Conservation (phyloP, 2,329 filamentous ascomycete species). For the Fusarium sarcochroum region DNA sequence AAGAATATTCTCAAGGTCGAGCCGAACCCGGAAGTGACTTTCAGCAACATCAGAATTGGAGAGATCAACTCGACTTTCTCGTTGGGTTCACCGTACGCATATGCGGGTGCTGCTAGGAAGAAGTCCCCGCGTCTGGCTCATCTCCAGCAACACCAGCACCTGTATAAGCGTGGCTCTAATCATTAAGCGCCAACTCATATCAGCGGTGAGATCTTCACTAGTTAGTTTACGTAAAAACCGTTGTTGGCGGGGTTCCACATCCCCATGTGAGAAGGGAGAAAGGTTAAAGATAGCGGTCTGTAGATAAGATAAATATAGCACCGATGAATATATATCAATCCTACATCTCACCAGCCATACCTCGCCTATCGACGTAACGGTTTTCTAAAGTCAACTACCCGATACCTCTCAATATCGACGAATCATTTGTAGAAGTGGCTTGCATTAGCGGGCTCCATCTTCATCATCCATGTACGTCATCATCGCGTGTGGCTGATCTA, state of each 20-base stretch:
- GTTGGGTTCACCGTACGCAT: not conserved
- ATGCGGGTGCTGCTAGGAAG: not conserved
- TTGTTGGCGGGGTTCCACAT: no score
- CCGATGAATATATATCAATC: no score
- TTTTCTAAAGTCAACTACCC: not conserved
- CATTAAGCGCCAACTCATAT: slow-evolving; percentile 10
- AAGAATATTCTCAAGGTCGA: slow-evolving; percentile 61
- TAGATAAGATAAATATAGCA: not conserved
- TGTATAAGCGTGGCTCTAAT: slow-evolving; percentile 10
- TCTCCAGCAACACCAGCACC: slow-evolving; percentile 14
- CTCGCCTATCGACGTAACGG: no score
- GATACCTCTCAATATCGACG: not conserved
- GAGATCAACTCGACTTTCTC: slow-evolving; percentile 66
- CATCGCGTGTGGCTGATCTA: slow-evolving; percentile 12
- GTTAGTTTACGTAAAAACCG: no score
- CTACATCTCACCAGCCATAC: no score
- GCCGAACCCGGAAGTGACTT: slow-evolving; percentile 65
- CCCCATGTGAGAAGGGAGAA: no score
- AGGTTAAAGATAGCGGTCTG: not conserved
- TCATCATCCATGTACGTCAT: slow-evolving; percentile 23
- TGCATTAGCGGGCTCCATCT: slow-evolving; percentile 17
- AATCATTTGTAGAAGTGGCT: not conserved
- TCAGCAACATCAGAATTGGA: slow-evolving; percentile 72
- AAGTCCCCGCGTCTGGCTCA: slow-evolving; percentile 16
- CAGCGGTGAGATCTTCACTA: not conserved